Evolutionary conservation across 345 rosid genomes (phyloP).

Genomic region (Gossypium turneri): DNA sequence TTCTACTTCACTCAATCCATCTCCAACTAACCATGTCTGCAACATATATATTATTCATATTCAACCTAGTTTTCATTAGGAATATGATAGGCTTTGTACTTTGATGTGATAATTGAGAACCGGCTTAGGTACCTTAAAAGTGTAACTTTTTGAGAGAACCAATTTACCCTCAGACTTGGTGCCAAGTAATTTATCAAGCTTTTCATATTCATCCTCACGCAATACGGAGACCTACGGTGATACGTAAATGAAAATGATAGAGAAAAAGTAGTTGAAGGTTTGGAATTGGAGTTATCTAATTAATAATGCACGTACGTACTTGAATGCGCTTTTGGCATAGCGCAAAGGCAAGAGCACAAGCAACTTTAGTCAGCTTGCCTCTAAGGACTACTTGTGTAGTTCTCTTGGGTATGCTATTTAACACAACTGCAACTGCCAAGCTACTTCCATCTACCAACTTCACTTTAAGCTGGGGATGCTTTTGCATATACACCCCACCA

Average conservation of each 20-base stretch:
- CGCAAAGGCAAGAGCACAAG: constrained; percentile 20
- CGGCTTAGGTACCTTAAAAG: neutral
- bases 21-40: constrained; percentile 52
- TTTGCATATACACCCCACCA: neutral
- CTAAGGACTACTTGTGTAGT: neutral
- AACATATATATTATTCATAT: neutral
- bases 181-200: constrained; percentile 11
- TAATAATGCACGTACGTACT: constrained; percentile 25
- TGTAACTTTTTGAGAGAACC: constrained; percentile 1
- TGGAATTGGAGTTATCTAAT: neutral
- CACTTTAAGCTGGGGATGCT: neutral
- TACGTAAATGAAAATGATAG: neutral
- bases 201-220: neutral
- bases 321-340: constrained; percentile 42
- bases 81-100: too few relatives aligned
- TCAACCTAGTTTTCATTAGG: too few relatives aligned
- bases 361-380: neutral
- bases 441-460: constrained; percentile 2
- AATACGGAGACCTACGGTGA: neutral
- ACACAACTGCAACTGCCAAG: neutral
- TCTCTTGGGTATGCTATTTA: constrained; percentile 4
- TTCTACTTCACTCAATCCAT: constrained; percentile 31
- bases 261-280: neutral
- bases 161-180: constrained; percentile 16
- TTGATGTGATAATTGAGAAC: neutral